Evolutionary conservation across 305 asterid genomes (phyloP), one percentile per base, ranked within the genome.

Genomic region (Rubia occidens): DNA sequence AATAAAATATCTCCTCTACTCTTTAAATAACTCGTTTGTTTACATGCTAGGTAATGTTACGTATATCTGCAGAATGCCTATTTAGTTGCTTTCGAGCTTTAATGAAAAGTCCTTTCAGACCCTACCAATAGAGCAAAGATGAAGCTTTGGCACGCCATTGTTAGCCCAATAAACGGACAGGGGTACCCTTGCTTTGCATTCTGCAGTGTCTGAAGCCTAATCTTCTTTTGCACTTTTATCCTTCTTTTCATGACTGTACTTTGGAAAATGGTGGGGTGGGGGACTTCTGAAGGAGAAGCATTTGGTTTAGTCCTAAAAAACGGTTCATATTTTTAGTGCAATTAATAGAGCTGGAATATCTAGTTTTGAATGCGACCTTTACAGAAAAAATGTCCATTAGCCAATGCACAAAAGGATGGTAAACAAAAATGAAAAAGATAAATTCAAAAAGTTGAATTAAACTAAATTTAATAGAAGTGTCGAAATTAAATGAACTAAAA

Each of bases 241-340:
- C 10, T 62, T 7, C 53, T 55, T 68, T 68, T 39, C 72, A 3
- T 37, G 20, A 18, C 47, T 24, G 39, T 62, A 35, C 49, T 35
- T 66, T 24, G 44, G 70, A 29, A 61, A 51, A 67, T 67, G 71
- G 62, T 35, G 49, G 71, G 62, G 60, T 2, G 26, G 14, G 45
- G 10, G 63, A 53, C 47, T 13, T 10, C 13, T 45, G 0, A 13
- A 43, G 60, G 53, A 66, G 37, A 20, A 6, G 10, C 14, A 60
- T 60, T 3, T 21, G 35, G 18, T 67, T 44, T 45, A 14, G 18
- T 14, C 18, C 47, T 32, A 53, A 17, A 13, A 51, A 10, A 26
- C 35, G 40, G 11, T 51, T 29, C 24, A n/a, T 35, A 9, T 8
- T 64, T 40, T 64, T 47, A 40, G 29, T n/a, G 29, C 35, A n/a